These are phyloP conservation scores for Aspergillus campestris DNA, from an alignment of 495 filamentous ascomycete genomes.

Conservation along the genomic window DNA sequence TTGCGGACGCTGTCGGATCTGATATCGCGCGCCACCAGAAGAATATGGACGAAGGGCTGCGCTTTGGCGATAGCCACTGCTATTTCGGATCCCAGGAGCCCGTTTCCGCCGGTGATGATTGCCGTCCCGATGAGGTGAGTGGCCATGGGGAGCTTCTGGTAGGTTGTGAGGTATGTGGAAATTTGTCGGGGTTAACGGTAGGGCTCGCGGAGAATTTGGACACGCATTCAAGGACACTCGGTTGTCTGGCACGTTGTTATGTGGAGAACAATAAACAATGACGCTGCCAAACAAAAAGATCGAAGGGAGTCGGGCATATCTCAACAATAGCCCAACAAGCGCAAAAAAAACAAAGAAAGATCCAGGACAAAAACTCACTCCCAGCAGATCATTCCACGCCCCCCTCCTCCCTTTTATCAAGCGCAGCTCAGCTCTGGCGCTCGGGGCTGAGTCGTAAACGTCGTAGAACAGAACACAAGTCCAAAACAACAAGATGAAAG, in stretches of 20 bases:
- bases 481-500: neutral
- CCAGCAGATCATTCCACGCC: too few species aligned
- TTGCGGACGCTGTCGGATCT: slow-evolving; percentile 22
- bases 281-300: too few species aligned
- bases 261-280: too few species aligned
- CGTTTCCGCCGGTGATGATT: slow-evolving; percentile 36
- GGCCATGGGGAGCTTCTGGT: slow-evolving; percentile 15
- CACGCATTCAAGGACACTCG: neutral
- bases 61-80: slow-evolving; percentile 32
- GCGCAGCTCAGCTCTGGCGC: too few species aligned
- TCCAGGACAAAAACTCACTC: too few species aligned
- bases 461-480: neutral
- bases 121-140: slow-evolving; percentile 33
- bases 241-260: too few species aligned
- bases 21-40: slow-evolving; percentile 29
- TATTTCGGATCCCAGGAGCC: slow-evolving; percentile 30
- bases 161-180: neutral
- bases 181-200: neutral
- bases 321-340: too few species aligned
- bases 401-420: too few species aligned
- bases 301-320: too few species aligned
- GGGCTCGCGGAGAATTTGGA: neutral
- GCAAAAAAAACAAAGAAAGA: too few species aligned
- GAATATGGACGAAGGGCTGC: slow-evolving; percentile 30
- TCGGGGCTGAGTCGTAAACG: neutral